A percentile compares a stretch with the other conserved stretches of the same genome.
phyloP scores from a whole-genome alignment of 2,329 filamentous ascomycete species.

The Atkinsonella hypoxylon region DNA sequence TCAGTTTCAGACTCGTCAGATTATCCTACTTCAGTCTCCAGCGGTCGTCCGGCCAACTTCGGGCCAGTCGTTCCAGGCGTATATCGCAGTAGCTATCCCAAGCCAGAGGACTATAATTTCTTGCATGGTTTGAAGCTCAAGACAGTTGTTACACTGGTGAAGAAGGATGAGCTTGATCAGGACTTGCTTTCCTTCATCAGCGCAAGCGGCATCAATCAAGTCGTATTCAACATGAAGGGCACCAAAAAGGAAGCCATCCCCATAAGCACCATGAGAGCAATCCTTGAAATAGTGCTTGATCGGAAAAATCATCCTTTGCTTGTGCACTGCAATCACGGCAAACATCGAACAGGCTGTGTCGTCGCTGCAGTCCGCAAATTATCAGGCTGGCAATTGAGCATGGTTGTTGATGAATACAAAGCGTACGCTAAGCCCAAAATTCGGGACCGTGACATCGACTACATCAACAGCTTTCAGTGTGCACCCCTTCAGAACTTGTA shows the following conservation, averaged over 20 bases:
- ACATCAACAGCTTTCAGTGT: constrained; percentile 40
- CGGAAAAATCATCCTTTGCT: constrained; percentile 66
- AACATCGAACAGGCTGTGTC: constrained; percentile 87
- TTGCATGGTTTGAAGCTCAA: constrained; percentile 57
- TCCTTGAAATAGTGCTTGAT: constrained; percentile 61
- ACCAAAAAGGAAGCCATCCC: constrained; percentile 74
- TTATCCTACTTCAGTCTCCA: constrained; percentile 12
- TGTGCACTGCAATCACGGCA: constrained; percentile 90
- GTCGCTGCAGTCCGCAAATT: constrained; percentile 67
- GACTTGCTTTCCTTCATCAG: constrained; percentile 51
- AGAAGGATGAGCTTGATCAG: constrained; percentile 43
- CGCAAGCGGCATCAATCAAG: constrained; percentile 56
- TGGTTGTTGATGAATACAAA: constrained; percentile 62
- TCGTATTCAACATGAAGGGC: constrained; percentile 68
- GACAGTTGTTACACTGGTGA: constrained; percentile 62
- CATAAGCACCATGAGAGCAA: constrained; percentile 52
- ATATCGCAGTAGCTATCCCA: constrained; percentile 74
- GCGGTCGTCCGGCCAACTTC: constrained; percentile 55
- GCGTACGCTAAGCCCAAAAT: constrained; percentile 49
- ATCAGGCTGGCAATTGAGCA: constrained; percentile 50
- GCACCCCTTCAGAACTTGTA: constrained; percentile 19
- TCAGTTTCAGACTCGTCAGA: constrained; percentile 7
- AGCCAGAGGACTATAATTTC: constrained; percentile 57
- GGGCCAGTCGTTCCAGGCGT: constrained; percentile 61
- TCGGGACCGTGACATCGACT: constrained; percentile 47